Evolutionary conservation across 306 rosid species (phyloP), one percentile per base, ranked within the genome.

Genomic region (Cicer judaicum): DNA sequence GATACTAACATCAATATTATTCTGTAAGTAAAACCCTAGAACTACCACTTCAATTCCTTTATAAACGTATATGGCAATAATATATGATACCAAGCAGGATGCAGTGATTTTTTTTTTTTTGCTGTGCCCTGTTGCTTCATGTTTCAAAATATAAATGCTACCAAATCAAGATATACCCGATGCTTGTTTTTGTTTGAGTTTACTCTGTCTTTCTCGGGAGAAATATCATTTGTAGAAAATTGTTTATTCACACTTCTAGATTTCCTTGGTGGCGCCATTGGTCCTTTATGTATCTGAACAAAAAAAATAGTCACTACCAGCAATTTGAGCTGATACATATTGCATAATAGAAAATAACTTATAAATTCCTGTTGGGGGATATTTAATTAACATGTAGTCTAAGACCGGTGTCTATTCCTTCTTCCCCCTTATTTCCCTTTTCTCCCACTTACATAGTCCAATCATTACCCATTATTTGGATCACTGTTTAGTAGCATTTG

Each of bases 221-320:
- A 86, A 67, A 73, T 64, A 14, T 83, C 91, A 64, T 80, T 84
- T 68, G 83, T 5, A 82, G 85, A 54, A 75, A 82, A 75, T 61
- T 89, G 80, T 80, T 83, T 86, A 47, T 84, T 90, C 67, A 80
- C 77, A 63, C 84, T 71, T 78, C 78, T 89, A 54, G 88, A 63
- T 67, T 87, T 88, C 82, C 78, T 90, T 38, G 88, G 43, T 0
- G 98, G 96, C 13, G 96, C 92, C 98, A 92, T 92, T 18, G 64
- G 80, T 40, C 54, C 66, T 66, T 53, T 74, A 42, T 36, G 69
- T 67, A 61, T 71, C 88, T 81, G 92, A 66, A 78, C 72, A 53
- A 61, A 78, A 41, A 6, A 13, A 84, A 43, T 29, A 40, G 68
- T 50, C 77, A 47, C 72, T 43, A 11, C 36, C 40, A 42, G 12